Evolutionary conservation across 345 rosid species (phyloP), one percentile per base, ranked within the genome.

Genomic region (Eucalyptus sp.): DNA sequence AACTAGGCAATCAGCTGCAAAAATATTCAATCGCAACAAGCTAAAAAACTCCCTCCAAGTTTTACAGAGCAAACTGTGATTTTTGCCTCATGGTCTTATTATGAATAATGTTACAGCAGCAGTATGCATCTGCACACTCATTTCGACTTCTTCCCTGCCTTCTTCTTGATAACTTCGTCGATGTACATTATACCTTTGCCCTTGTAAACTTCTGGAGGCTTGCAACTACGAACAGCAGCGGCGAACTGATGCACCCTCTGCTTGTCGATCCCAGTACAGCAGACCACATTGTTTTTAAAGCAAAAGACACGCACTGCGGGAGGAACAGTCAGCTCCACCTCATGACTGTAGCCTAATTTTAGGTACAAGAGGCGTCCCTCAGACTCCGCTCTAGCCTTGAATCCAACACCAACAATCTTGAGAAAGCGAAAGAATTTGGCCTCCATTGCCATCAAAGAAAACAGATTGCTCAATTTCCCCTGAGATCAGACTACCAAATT

Each of bases 231-330:
- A 22, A 95, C 93, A 1, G 97, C 87, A 7, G 98, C 96, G 17
- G 99, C 98, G 86, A 96, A 96, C 92, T 95, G 98, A 90, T 96
- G 99, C 87, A 96, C 96, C 86, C 96, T 92, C 7, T 94, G 93
- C 93, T 96, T 96, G 90, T 96, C 97, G 10, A 96, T 92, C 58
- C 99, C 98, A 2, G 97, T 94, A 93, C 99, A 96, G 93, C 98
- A 96, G 79, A 96, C 93, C 31, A 96, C 94, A n/a, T 96, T 96
- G 93, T 95, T 96, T 91, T 96, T 96, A 92, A 96, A 94, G 95
- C 99, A 96, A 86, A 96, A 96, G 81, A 96, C 97, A 2, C 96
- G 94, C 6, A 95, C 99, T 0, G 96, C 96, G 1, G 96, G 98
- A 91, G 96, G 99, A 88, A 94, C 98, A 0, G 96, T 92, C 8